A percentile compares a stretch with the other conserved stretches of the same genome.
Conservation (phyloP, 768 basidiomycete genomes). For the Mycena amicta region DNA sequence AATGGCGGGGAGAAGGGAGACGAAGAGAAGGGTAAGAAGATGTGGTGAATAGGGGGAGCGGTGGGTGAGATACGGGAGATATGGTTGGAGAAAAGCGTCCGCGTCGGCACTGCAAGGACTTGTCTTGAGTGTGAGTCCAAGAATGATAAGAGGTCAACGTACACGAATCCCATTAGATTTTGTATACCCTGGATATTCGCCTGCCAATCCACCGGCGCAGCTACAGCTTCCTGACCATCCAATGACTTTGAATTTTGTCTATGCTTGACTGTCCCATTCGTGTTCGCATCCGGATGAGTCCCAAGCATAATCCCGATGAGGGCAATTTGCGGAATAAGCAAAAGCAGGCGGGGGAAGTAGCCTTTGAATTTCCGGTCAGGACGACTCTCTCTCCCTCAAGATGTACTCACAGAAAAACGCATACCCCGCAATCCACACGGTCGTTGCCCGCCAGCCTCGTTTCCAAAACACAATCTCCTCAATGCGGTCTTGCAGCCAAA, state of each 20-base stretch:
- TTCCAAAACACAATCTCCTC: constrained; percentile 89
- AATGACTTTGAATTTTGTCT: neutral
- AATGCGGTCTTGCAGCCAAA: constrained; percentile 87
- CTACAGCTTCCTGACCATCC: constrained; percentile 10
- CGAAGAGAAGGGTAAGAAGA: constrained; percentile 50
- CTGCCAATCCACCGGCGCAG: constrained; percentile 68
- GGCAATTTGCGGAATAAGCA: constrained; percentile 67
- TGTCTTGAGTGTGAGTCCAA: too few species aligned
- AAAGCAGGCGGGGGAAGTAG: constrained; percentile 71
- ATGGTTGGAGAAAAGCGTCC: constrained; percentile 55
- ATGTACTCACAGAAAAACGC: constrained; percentile 72
- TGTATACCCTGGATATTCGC: constrained; percentile 89
- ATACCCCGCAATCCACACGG: constrained; percentile 75
- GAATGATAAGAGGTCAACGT: too few species aligned
- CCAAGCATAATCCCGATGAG: constrained; percentile 68
- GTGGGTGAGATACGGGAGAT: constrained; percentile 50
- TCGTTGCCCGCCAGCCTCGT: constrained; percentile 70
- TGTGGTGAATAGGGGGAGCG: constrained; percentile 54
- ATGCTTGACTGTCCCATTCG: constrained; percentile 4
- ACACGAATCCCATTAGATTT: constrained; percentile 88
- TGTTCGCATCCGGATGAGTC: constrained; percentile 53
- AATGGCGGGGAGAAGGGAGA: constrained; percentile 54
- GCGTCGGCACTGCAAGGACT: constrained; percentile 57
- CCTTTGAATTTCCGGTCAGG: constrained; percentile 43
- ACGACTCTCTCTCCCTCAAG: neutral